phyloP scores from a whole-genome alignment of 305 asterid genomes.

The Solanum hybrid region DNA sequence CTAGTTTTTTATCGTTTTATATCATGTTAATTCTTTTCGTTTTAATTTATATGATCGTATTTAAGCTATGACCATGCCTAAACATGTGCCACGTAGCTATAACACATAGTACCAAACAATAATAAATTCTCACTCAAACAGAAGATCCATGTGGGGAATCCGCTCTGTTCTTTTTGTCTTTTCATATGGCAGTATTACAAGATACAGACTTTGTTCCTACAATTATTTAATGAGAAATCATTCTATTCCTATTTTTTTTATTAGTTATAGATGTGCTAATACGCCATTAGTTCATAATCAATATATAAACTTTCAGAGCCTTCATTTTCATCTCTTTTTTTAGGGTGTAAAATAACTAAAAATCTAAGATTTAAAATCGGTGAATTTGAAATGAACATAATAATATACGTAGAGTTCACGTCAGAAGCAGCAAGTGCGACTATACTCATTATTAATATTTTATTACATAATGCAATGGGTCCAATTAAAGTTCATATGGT shows the following conservation, averaged over 20 bases:
- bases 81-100: neutral
- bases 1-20: neutral
- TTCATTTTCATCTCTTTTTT: neutral
- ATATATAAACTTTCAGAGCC: neutral
- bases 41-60: no score
- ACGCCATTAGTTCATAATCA: neutral
- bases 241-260: neutral
- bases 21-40: fast-evolving
- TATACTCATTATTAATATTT: neutral
- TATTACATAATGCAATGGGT: neutral
- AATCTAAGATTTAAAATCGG: neutral
- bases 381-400: neutral
- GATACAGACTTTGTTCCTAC: neutral
- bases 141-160: neutral
- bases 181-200: neutral
- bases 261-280: neutral
- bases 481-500: neutral
- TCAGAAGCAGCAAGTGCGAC: neutral
- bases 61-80: neutral
- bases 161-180: neutral
- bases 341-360: neutral
- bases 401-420: neutral
- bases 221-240: neutral
- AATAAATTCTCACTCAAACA: neutral
- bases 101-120: neutral